These are phyloP conservation scores for Fomitiporia mediterranea DNA, from an alignment of 1,284 basidiomycete genomes.

Conservation along the genomic window DNA sequence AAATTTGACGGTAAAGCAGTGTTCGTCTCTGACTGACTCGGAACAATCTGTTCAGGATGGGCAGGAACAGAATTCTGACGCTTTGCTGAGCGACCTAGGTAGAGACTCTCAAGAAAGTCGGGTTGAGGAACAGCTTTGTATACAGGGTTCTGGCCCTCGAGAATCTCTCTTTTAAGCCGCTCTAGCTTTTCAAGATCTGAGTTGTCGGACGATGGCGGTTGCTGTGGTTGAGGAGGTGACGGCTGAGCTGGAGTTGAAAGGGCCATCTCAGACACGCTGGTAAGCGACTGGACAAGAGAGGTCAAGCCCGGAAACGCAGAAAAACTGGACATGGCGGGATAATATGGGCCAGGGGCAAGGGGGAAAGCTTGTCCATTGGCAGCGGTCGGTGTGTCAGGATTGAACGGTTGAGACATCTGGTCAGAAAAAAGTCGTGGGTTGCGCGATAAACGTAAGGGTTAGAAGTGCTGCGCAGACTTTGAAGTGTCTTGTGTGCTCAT, in stretches of 20 bases:
- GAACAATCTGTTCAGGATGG: conserved; percentile 38
- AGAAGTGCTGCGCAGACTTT: neutral
- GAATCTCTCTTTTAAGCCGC: conserved; percentile 66
- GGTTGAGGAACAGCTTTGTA: conserved; percentile 64
- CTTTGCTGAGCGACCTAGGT: conserved; percentile 41
- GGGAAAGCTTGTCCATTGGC: neutral
- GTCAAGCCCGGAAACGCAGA: conserved; percentile 16
- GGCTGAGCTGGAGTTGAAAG: conserved; percentile 9
- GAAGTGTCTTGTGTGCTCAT: neutral
- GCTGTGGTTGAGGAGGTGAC: neutral
- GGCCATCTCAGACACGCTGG: conserved; percentile 2
- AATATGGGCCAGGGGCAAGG: conserved; percentile 5
- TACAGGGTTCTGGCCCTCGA: conserved; percentile 62
- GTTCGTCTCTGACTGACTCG: conserved; percentile 20
- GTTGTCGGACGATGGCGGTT: conserved; percentile 7
- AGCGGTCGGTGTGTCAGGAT: neutral
- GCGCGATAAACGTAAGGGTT: neutral
- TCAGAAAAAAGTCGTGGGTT: neutral
- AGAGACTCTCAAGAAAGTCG: conserved; percentile 54
- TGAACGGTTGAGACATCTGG: conserved; percentile 16
- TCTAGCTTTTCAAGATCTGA: conserved; percentile 64
- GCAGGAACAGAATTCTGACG: conserved; percentile 32
- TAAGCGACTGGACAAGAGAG: conserved; percentile 13
- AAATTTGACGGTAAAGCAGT: too few species aligned
- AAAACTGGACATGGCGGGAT: conserved; percentile 14